Conservation (phyloP, 371 early-diverging fungal genomes). For the Mucor mucedo region DNA sequence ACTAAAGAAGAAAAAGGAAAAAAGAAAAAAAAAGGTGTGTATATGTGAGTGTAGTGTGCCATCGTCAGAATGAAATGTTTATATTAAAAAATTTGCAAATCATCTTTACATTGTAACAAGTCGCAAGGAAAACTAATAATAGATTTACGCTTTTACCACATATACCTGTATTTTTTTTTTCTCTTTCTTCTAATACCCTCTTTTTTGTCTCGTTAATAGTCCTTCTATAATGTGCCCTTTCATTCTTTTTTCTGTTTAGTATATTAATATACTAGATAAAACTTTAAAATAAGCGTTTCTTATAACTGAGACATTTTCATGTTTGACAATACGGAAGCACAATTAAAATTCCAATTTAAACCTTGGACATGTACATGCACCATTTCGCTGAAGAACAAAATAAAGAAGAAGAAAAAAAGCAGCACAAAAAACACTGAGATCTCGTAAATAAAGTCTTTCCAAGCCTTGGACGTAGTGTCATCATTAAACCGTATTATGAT, state of each 20-base stretch:
- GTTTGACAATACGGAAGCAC: neutral
- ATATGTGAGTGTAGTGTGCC: neutral
- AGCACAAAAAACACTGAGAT: too few relatives aligned
- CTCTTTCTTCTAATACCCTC: neutral
- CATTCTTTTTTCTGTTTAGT: neutral
- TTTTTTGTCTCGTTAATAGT: neutral
- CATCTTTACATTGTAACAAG: neutral
- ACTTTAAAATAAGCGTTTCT: neutral
- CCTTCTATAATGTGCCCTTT: neutral
- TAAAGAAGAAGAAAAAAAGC: too few relatives aligned
- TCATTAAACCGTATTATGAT: too few relatives aligned
- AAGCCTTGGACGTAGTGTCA: too few relatives aligned
- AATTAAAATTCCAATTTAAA: too few relatives aligned
- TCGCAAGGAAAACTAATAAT: neutral
- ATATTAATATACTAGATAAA: neutral
- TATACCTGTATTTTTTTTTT: neutral
- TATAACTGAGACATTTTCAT: neutral
- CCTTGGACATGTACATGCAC: too few relatives aligned
- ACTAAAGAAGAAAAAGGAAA: too few relatives aligned
- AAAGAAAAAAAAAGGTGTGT: too few relatives aligned
- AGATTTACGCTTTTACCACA: conserved; percentile 1
- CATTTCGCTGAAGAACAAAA: too few relatives aligned
- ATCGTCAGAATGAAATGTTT: neutral
- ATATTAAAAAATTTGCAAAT: neutral
- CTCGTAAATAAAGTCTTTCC: too few relatives aligned